Evolutionary conservation across 139 green algal species (phyloP).

Genomic region (Tetradesmus obliquus): DNA sequence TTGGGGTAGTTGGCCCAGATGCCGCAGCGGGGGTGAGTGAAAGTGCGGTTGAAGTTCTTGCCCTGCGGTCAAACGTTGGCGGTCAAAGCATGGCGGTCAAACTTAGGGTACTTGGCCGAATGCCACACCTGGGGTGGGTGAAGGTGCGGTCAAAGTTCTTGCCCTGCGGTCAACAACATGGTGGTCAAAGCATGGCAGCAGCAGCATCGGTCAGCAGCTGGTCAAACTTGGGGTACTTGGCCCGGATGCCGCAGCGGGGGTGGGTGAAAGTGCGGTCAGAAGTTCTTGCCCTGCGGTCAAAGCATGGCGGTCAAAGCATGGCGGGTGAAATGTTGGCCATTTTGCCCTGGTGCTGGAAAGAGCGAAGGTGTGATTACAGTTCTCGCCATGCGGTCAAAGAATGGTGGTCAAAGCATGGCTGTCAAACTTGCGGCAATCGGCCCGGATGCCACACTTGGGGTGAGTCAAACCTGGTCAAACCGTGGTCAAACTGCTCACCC

Average conservation of each 20-base stretch:
- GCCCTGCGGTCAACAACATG: not conserved
- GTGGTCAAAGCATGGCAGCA: not conserved
- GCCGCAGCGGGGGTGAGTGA: conserved; percentile 32
- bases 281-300: conserved; percentile 37
- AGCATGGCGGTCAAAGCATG: too few relatives aligned
- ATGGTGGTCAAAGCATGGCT: too few relatives aligned
- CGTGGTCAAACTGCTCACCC: not conserved
- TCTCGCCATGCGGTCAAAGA: not conserved
- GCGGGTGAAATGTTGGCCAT: too few relatives aligned
- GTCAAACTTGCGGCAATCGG: conserved; percentile 23
- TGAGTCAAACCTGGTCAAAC: not conserved
- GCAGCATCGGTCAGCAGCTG: not conserved
- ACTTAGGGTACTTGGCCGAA: conserved; percentile 42
- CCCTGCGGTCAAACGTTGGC: not conserved
- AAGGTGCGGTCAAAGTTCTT: conserved; percentile 50
- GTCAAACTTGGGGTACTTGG: conserved; percentile 44
- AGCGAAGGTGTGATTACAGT: too few relatives aligned
- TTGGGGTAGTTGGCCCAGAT: conserved; percentile 35
- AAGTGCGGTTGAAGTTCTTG: conserved; percentile 48
- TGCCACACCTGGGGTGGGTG: conserved; percentile 28
- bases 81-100: too few relatives aligned
- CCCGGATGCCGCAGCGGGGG: conserved; percentile 28
- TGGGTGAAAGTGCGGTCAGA: conserved; percentile 40
- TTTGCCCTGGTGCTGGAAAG: too few relatives aligned
- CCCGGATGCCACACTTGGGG: conserved; percentile 29